These are phyloP conservation scores for Cercospora sp. DNA, from an alignment of 2,329 filamentous ascomycete genomes.

Conservation along the genomic window DNA sequence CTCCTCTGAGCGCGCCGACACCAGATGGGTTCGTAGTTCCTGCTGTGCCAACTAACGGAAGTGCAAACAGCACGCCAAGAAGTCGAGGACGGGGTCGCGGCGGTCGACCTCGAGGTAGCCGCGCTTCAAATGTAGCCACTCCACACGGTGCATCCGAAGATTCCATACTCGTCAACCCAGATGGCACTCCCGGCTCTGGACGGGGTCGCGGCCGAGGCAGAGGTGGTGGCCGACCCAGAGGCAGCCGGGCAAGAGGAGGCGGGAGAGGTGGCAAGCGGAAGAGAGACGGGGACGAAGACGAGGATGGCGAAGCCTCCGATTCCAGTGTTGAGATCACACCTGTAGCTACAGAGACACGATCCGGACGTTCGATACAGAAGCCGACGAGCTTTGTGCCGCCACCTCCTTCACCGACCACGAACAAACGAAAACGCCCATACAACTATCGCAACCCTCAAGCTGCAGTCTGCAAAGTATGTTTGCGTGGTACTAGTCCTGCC, in stretches of 20 bases:
- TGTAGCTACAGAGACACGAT: conserved; percentile 69
- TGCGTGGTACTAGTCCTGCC: conserved; percentile 68
- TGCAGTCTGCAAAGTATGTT: conserved; percentile 70
- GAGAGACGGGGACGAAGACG: conserved; percentile 42
- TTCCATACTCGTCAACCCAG: neutral
- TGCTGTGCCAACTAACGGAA: conserved; percentile 28
- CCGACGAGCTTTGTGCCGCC: conserved; percentile 64
- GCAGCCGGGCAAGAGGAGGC: conserved; percentile 43
- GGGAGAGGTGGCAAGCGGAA: conserved; percentile 40
- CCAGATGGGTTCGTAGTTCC: conserved; percentile 45
- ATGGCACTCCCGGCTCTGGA: conserved; percentile 24
- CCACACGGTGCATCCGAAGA: conserved; percentile 5
- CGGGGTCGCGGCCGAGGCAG: conserved; percentile 36
- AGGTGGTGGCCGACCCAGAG: conserved; percentile 35
- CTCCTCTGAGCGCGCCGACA: neutral
- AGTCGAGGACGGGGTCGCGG: conserved; percentile 33
- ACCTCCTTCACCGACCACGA: conserved; percentile 48
- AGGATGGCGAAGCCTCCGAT: conserved; percentile 32
- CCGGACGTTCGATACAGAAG: conserved; percentile 70
- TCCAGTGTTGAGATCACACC: conserved; percentile 51
- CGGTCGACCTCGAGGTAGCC: conserved; percentile 18
- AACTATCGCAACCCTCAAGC: conserved; percentile 55
- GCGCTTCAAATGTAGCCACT: conserved; percentile 1
- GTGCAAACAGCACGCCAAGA: conserved; percentile 31
- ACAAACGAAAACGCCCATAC: conserved; percentile 61